Evolutionary conservation across 495 filamentous ascomycete species (phyloP).

Genomic region (Hypoxylon lienhwacheense): DNA sequence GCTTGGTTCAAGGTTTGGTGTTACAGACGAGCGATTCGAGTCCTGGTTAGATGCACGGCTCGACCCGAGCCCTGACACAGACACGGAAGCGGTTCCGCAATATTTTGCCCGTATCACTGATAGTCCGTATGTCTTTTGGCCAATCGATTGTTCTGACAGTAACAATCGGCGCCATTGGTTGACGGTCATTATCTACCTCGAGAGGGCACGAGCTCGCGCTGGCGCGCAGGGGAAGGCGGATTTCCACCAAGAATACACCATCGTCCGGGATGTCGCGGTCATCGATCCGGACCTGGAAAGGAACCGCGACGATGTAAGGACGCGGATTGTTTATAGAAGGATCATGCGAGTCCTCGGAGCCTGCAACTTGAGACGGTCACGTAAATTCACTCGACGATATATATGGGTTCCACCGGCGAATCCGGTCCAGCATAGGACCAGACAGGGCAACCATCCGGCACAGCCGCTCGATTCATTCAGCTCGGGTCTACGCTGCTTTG

Average conservation of each 20-base stretch:
- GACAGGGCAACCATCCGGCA: not conserved
- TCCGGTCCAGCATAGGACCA: not conserved
- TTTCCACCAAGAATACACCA: too few relatives aligned
- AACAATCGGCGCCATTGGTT: not conserved
- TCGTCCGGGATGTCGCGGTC: not conserved
- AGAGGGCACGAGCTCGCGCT: not conserved
- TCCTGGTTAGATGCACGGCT: not conserved
- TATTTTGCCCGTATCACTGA: not conserved
- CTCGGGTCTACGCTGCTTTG: constrained; percentile 24
- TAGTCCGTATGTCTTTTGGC: constrained; percentile 9
- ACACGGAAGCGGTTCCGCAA: not conserved
- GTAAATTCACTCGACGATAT: not conserved
- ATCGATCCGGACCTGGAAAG: constrained; percentile 1
- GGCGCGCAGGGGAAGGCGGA: too few relatives aligned
- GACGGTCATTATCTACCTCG: not conserved
- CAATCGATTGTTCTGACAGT: not conserved
- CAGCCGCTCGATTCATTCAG: constrained; percentile 1
- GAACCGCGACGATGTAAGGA: too few relatives aligned
- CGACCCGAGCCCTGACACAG: not conserved
- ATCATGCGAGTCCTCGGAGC: not conserved
- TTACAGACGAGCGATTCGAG: not conserved
- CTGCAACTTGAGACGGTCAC: not conserved
- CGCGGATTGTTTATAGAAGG: not conserved
- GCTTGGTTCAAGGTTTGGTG: not conserved
- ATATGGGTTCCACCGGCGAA: constrained; percentile 7